These are phyloP conservation scores for Leucoagaricus sp. DNA, from an alignment of 1,284 basidiomycete genomes.

Conservation along the genomic window DNA sequence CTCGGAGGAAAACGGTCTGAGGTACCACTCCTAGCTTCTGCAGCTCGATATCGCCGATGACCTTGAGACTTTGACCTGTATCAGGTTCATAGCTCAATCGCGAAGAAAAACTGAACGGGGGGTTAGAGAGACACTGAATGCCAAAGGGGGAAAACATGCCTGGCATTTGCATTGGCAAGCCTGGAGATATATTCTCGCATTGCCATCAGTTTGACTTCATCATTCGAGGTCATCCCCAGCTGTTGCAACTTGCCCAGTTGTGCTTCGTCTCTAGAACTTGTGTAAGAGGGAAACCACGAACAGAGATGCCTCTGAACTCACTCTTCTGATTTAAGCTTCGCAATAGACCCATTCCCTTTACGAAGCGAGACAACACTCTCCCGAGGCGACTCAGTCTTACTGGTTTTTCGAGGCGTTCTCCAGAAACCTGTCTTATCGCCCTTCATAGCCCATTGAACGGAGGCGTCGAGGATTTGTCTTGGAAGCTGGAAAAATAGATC, in stretches of 20 bases:
- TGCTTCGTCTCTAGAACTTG: constrained; percentile 68
- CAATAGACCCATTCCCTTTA: constrained; percentile 44
- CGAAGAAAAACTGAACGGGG: constrained; percentile 55
- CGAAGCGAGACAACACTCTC: constrained; percentile 68
- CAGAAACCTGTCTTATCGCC: constrained; percentile 77
- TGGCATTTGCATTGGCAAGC: constrained; percentile 67
- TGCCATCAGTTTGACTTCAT: constrained; percentile 81
- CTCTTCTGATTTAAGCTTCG: constrained; percentile 74
- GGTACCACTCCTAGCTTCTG: constrained; percentile 91
- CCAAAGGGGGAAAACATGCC: constrained; percentile 28
- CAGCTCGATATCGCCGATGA: constrained; percentile 67
- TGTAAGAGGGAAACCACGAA: background rate
- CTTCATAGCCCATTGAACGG: constrained; percentile 87
- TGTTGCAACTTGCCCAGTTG: constrained; percentile 76
- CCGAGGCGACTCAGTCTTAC: constrained; percentile 63
- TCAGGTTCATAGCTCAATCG: constrained; percentile 63
- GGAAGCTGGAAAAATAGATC: constrained; percentile 53
- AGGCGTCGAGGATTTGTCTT: constrained; percentile 82
- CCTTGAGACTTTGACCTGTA: constrained; percentile 64
- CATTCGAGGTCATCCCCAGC: constrained; percentile 77
- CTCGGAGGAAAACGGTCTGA: constrained; percentile 91
- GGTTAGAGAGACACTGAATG: background rate
- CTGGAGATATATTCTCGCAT: constrained; percentile 90
- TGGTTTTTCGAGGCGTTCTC: constrained; percentile 49
- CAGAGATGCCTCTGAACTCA: constrained; percentile 32